phyloP scores from a whole-genome alignment of 2,329 filamentous ascomycete genomes.

The Blumeria graminis region DNA sequence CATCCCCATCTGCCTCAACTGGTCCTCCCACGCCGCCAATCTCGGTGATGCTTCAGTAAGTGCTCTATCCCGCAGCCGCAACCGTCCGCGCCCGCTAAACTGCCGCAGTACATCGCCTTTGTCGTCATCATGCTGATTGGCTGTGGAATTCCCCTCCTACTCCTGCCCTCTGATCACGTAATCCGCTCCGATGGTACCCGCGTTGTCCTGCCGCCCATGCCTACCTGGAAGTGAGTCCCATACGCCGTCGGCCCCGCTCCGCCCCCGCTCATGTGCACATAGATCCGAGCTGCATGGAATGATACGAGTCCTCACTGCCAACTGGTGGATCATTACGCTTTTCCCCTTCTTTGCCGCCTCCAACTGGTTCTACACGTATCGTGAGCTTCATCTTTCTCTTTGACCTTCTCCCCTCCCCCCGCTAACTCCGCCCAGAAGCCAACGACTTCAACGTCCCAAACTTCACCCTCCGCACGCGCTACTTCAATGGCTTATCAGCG shows the following conservation, averaged over 20 bases:
- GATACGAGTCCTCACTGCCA: constrained; percentile 42
- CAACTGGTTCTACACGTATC: constrained; percentile 63
- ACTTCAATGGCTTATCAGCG: constrained; percentile 62
- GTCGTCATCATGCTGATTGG: constrained; percentile 59
- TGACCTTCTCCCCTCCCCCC: background rate
- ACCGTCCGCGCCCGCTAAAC: constrained; percentile 25
- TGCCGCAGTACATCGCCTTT: constrained; percentile 62
- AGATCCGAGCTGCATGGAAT: constrained; percentile 47
- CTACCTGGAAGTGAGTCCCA: constrained; percentile 39
- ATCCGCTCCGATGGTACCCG: constrained; percentile 53
- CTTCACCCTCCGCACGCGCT: constrained; percentile 50
- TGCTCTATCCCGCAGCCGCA: constrained; percentile 45
- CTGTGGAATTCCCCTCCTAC: constrained; percentile 40
- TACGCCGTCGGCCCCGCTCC: background rate
- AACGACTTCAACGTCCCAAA: constrained; percentile 45
- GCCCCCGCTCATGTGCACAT: background rate
- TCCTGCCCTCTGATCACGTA: constrained; percentile 49
- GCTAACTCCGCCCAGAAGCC: constrained; percentile 22
- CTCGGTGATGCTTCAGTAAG: constrained; percentile 9
- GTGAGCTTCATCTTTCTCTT: background rate
- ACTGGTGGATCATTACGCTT: constrained; percentile 49
- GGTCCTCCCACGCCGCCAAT: background rate
- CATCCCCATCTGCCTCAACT: constrained; percentile 1
- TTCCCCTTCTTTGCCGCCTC: constrained; percentile 66
- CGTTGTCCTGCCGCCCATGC: constrained; percentile 77